Evolutionary conservation across 192 early-diverging fungal genomes (phyloP), one percentile per base, ranked within the genome.

Genomic region (Jimgerdemannia flammicorona): DNA sequence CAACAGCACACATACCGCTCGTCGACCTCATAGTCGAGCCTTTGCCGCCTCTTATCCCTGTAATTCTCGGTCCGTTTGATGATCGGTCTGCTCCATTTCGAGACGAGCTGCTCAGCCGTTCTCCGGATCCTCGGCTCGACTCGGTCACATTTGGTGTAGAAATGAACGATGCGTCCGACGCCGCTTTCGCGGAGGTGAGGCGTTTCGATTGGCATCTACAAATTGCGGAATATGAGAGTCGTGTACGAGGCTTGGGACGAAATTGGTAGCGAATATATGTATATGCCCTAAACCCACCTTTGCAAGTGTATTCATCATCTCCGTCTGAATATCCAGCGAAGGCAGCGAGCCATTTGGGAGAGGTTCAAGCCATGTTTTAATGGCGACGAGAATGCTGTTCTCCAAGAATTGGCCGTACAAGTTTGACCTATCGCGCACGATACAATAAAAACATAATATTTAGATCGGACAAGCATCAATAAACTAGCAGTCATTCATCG

Each of bases 321-420:
- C 87, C 69, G 83, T 87, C 77, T 97, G 95, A 71, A 98, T 92
- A 73, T 98, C 95, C 73, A 97, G 86, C 79, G 88, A 92, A 8
- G 96, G 96, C 77, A 98, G 82, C 14, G 94, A 93, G 41, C 93
- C 92, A 75, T 98, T 95, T 39, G 91, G 90, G 19, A 97, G 80
- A 19, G 96, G 96, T 77, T 98, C 96, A 43, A 98, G 84, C 96
- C 96, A 98, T 8, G 92, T 74, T 68, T 91, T 90, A 75, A 98
- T 92, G 29, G 92, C 89, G 59, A 94, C 92, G 70, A 97, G 79
- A 65, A 98, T 91, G 78, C 92, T 88, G 78, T 94, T 93, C 40
- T 98, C 95, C 70, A 98, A 73, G 75, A 94, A 91, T 4, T 87
- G 87, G 67, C 92, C 91, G 74, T 92, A 90, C 39, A 90, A 79